A percentile compares a stretch with the other conserved stretches of the same genome.
These are phyloP conservation scores for Solanum corneliomulleri DNA, from an alignment of 257 asterid species.

Conservation along the genomic window DNA sequence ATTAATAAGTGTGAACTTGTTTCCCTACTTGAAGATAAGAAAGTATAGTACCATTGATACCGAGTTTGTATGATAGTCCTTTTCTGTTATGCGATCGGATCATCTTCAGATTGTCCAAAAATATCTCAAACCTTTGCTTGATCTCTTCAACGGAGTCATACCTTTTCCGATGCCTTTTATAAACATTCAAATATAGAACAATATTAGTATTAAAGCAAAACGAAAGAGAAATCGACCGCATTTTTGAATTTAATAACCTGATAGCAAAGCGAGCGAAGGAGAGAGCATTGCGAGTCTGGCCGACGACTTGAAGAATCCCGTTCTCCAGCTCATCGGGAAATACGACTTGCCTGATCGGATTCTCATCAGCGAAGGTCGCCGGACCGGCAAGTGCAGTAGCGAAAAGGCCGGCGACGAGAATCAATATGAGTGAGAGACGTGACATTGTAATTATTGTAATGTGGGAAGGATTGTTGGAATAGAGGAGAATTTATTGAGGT, in stretches of 20 bases:
- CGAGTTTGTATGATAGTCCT: constrained; percentile 70
- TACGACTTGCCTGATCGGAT: constrained; percentile 88
- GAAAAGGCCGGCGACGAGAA: constrained; percentile 4
- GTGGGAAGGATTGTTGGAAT: neutral
- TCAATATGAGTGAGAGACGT: constrained; percentile 8
- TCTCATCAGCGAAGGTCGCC: constrained; percentile 26
- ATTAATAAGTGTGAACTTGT: neutral
- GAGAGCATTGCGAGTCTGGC: constrained; percentile 58
- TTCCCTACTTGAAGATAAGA: too few relatives aligned
- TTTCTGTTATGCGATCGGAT: constrained; percentile 79
- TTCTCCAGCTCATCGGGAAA: constrained; percentile 49
- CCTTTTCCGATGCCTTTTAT: constrained; percentile 55
- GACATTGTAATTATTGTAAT: constrained; percentile 21
- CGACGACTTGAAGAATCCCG: constrained; percentile 39
- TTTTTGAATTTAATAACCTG: constrained; percentile 20
- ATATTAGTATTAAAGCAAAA: neutral
- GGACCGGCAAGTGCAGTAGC: constrained; percentile 28
- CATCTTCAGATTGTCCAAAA: constrained; percentile 50
- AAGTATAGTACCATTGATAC: constrained; percentile 43
- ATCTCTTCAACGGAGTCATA: constrained; percentile 65
- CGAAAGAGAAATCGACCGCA: neutral
- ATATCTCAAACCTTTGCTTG: constrained; percentile 55
- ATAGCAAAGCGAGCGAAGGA: constrained; percentile 81
- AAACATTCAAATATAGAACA: neutral
- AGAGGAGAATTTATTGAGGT: neutral